A percentile compares a stretch with the other conserved stretches of the same genome.
phyloP scores from a whole-genome alignment of 2,329 filamentous ascomycete species.

The Neopestalotiopsis clavispora region DNA sequence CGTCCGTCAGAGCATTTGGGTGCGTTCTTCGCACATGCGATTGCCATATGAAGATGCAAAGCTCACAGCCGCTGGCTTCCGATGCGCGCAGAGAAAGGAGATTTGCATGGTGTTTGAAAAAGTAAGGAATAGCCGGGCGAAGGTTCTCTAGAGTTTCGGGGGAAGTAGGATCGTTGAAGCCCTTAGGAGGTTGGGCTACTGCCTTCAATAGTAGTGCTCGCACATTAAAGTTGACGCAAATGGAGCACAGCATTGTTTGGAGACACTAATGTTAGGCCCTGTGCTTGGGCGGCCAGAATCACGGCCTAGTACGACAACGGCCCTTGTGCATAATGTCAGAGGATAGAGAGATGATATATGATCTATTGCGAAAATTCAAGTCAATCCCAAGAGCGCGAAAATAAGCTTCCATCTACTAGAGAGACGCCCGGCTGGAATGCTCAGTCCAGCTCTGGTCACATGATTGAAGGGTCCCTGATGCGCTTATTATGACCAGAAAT shows the following conservation, averaged over 20 bases:
- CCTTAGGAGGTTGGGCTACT: constrained; percentile 10
- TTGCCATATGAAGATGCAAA: constrained; percentile 19
- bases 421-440: too few relatives aligned
- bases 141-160: constrained; percentile 16
- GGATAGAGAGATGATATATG: too few relatives aligned
- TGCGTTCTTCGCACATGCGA: constrained; percentile 14
- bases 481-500: background rate
- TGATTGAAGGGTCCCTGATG: too few relatives aligned
- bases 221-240: constrained; percentile 17
- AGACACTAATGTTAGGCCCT: too few relatives aligned
- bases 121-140: constrained; percentile 18
- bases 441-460: too few relatives aligned
- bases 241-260: constrained; percentile 17
- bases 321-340: too few relatives aligned
- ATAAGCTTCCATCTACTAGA: too few relatives aligned
- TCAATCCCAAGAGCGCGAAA: too few relatives aligned
- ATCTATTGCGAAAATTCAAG: too few relatives aligned
- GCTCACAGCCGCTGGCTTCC: background rate
- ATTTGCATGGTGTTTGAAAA: constrained; percentile 19
- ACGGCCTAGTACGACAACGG: too few relatives aligned
- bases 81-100: constrained; percentile 16
- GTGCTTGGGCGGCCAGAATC: too few relatives aligned
- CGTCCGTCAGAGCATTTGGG: constrained; percentile 15
- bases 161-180: constrained; percentile 14
- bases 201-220: constrained; percentile 14